Conservation (phyloP, 139 green algal species). For the Gonium pectorale region DNA sequence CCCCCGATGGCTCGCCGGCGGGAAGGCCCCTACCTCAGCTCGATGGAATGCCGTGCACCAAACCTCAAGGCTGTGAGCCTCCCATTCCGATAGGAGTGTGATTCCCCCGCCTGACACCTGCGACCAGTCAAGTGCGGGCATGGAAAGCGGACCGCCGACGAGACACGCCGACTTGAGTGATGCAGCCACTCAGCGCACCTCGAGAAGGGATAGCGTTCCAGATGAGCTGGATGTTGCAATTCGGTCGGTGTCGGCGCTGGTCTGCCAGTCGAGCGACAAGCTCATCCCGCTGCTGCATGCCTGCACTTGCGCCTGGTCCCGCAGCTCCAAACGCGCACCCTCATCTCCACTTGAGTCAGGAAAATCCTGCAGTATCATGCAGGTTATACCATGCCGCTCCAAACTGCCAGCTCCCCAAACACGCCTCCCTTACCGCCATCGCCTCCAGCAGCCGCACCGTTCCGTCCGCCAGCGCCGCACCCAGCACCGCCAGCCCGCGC, state of each 20-base stretch:
- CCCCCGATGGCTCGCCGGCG: too few relatives aligned
- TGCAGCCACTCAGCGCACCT: conserved; percentile 6
- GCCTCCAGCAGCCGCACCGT: conserved; percentile 49
- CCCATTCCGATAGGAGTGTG: conserved; percentile 51
- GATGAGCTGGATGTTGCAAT: conserved; percentile 38
- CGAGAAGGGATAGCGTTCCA: conserved; percentile 33
- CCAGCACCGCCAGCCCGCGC: not conserved
- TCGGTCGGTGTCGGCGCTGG: not conserved
- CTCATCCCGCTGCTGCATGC: conserved; percentile 40
- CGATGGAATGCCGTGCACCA: conserved; percentile 68
- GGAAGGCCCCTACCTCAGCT: too few relatives aligned
- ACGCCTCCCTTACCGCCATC: not conserved
- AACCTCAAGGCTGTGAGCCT: conserved; percentile 72
- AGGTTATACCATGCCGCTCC: too few relatives aligned
- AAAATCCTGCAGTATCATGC: too few relatives aligned
- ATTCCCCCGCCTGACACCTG: conserved; percentile 42
- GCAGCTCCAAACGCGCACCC: not conserved
- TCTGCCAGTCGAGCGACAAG: conserved; percentile 54
- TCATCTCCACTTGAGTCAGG: too few relatives aligned
- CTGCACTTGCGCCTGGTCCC: not conserved
- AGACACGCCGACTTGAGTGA: not conserved
- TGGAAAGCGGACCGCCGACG: not conserved
- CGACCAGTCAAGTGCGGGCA: not conserved
- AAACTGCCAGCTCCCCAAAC: not conserved
- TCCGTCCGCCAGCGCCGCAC: conserved; percentile 47